These are phyloP conservation scores for Trichoderma koningiopsis DNA, from an alignment of 2,329 filamentous ascomycete species.

Conservation along the genomic window DNA sequence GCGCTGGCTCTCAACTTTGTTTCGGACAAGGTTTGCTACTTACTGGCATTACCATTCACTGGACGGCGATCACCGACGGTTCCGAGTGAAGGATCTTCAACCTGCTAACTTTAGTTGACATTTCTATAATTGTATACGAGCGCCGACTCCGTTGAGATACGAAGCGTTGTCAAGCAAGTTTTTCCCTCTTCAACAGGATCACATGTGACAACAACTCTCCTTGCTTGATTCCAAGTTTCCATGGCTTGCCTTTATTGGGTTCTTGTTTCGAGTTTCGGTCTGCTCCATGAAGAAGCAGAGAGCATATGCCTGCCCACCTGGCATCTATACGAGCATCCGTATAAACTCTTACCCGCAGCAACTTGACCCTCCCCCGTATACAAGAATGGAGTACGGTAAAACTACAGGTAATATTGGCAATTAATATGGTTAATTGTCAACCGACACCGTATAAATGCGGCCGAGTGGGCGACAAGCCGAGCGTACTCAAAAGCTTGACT, in stretches of 20 bases:
- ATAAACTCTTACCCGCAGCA: background rate
- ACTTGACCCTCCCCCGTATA: background rate
- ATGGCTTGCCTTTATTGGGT: background rate
- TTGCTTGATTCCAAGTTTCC: background rate
- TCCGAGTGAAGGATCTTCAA: slow-evolving; percentile 1
- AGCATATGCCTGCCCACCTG: too few relatives aligned
- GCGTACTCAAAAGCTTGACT: slow-evolving; percentile 5
- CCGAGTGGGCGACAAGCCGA: background rate
- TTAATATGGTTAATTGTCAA: background rate
- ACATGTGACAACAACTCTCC: background rate
- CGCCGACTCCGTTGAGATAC: background rate
- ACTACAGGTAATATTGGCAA: background rate
- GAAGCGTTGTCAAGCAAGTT: background rate
- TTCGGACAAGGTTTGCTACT: background rate
- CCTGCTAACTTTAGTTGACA: background rate
- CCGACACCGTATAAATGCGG: background rate
- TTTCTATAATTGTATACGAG: slow-evolving; percentile 15
- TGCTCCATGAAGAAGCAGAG: background rate
- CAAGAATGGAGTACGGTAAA: background rate
- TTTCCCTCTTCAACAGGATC: background rate
- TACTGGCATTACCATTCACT: background rate
- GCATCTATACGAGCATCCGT: background rate
- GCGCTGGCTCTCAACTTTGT: background rate
- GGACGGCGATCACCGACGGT: slow-evolving; percentile 10
- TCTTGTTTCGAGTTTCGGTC: background rate